Base-by-base conservation (phyloP, 441 rosid genomes). In the Syzygium malaccense region DNA sequence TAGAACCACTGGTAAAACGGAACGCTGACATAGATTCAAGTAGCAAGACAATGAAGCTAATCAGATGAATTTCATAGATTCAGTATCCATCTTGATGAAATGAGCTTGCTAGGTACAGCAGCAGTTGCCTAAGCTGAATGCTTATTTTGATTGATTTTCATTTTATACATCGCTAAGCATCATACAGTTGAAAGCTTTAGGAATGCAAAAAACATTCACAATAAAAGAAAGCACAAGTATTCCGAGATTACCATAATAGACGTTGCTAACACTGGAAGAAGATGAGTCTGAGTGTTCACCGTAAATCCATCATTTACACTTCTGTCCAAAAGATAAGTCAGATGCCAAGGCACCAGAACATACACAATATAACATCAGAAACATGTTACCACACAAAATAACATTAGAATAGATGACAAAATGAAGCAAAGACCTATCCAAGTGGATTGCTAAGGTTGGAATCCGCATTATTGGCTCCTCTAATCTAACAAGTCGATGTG, bases 391-490 rank as follows among this genome's bases (percentile, higher is more conserved):
- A 30, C 48, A 20, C 11, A 0, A 0, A 26, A 37, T 3, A 85
- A 85, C 12, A 3, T 54, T 37, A 55, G 2, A 33, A 55, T 14
- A 33, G 30, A 32, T 6, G 64, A 55, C 0, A 55, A 12, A 58
- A 54, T 33, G 37, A 45, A 85, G 85, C 87, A 37, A 75, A 62
- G 86, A 96, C 99, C 99, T 97, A 93, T 98, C 99, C 87, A 98
- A 92, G 92, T 98, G 99, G 90, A 96, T 98, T 85, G 99, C 99
- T 86, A 98, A 89, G 23, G 99, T 96, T 51, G 99, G 99, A 88
- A 98, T 91, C 85, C 99, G 96, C 97, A 98, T 93, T 26, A 98
- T 97, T 83, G 99, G 98, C 88, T 96, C 98, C 80, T 94, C 93
- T 66, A 98, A 92, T 92, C 97, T 94, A 79, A 98, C 95, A 10